Conservation (phyloP, 345 rosid species). For the Melastoma malabathricum region DNA sequence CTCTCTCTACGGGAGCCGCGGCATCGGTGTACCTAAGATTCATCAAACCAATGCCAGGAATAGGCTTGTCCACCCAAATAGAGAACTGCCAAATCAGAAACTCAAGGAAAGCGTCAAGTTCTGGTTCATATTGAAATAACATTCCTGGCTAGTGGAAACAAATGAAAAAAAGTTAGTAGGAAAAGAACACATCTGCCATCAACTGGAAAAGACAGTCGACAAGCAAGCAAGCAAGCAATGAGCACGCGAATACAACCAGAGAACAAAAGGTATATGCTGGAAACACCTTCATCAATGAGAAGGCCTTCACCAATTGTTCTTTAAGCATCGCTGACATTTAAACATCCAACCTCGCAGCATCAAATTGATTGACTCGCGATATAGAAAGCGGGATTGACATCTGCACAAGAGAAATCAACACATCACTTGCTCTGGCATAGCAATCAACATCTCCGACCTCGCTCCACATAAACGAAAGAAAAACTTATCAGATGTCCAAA, state of each 20-base stretch:
- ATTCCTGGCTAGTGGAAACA: slow-evolving; percentile 83
- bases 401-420: slow-evolving; percentile 18
- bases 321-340: slow-evolving; percentile 97
- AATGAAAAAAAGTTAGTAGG: slow-evolving; percentile 16
- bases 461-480: too few relatives aligned
- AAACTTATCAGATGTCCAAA: too few relatives aligned
- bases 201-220: neutral
- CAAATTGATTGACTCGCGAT: slow-evolving; percentile 93
- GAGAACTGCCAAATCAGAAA: slow-evolving; percentile 99
- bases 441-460: too few relatives aligned
- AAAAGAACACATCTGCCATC: neutral
- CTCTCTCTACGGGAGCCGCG: too few relatives aligned
- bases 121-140: slow-evolving; percentile 97
- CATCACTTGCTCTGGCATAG: too few relatives aligned
- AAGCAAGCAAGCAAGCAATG: neutral
- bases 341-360: slow-evolving; percentile 83
- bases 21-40: slow-evolving; percentile 72
- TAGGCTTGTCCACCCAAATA: slow-evolving; percentile 98
- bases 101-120: slow-evolving; percentile 97
- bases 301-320: slow-evolving; percentile 86
- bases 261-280: neutral
- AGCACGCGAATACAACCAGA: too few relatives aligned
- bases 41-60: slow-evolving; percentile 93
- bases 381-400: slow-evolving; percentile 48
- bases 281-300: slow-evolving; percentile 79